Base-by-base conservation (phyloP, 2,329 filamentous ascomycete genomes). In the Ceratocystiopsis brevicomis region DNA sequence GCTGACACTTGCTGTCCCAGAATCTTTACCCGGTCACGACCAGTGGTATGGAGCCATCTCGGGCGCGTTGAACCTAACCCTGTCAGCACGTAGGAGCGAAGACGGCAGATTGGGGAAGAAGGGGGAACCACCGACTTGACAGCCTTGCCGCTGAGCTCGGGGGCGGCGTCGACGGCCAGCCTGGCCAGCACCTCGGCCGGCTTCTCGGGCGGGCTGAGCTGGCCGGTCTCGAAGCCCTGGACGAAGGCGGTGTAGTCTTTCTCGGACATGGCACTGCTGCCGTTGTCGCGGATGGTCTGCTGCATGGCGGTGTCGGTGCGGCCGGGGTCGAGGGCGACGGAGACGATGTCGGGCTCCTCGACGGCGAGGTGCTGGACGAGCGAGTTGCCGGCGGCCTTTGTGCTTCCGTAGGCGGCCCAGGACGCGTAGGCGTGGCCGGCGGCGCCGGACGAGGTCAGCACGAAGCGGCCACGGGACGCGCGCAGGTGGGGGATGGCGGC, bases 221-320 rank as follows among this genome's bases (percentile, higher is more conserved):
- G 71, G 14, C 86, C 86, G 6, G 71, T 68, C 50, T 76, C 69
- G 56, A 86, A 79, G 15, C 81, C 68, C 1, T 72, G 65, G 13
- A 73, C 65, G 53, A 96, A 96, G 25, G 62, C 66, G 9, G 69
- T 65, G 57, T 90, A 80, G 45, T 76, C 71, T 8, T 61, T 56
- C 43, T 64, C 56, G 41, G 65, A 54, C 72, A 76, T 76, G 43
- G 57, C 59, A 2, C 56, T 54, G 35, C 61, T 58, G 38, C 67
- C 71, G 4, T 61, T 57, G 39, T 86, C 77, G 41, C 90, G 68
- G 45, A 98, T 72, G 45, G 81, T 71, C n/a, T 69, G 69, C 58
- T 94, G 87, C 87, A 95, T 95, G 42, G 79, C 79, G 0, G 87
- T 95, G 55, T 94, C 81, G 9, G 92, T 80, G 39, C 82, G 75